Conservation (phyloP, 1,139 yeast genomes). For the Yamadazyma atmosphaerica region DNA sequence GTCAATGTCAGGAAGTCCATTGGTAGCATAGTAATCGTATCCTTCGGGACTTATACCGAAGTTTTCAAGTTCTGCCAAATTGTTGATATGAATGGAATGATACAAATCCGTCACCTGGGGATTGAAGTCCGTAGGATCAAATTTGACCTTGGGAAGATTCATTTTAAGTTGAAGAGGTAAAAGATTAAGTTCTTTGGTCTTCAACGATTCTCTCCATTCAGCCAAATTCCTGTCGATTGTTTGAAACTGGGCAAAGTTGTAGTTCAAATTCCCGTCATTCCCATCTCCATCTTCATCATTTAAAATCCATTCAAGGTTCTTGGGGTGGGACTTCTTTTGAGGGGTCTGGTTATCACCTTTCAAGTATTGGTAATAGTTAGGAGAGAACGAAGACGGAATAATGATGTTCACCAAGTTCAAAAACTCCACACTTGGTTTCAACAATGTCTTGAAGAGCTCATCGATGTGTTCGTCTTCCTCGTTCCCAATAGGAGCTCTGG, state of each 20-base stretch:
- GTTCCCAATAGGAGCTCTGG: constrained; percentile 1
- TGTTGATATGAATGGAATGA: constrained; percentile 22
- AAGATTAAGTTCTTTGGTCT: constrained; percentile 29
- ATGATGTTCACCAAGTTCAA: constrained; percentile 46
- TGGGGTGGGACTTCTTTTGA: constrained; percentile 24
- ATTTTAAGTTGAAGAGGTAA: constrained; percentile 32
- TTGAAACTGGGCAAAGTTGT: constrained; percentile 46
- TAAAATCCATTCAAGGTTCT: constrained; percentile 46
- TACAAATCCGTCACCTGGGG: constrained; percentile 27
- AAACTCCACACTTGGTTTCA: constrained; percentile 48
- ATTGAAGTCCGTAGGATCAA: constrained; percentile 13
- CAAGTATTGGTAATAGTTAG: constrained; percentile 48
- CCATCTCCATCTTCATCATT: constrained; percentile 54
- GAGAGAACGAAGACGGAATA: constrained; percentile 51
- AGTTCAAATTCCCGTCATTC: constrained; percentile 50
- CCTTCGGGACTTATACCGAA: constrained; percentile 32
- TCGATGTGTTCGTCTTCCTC: constrained; percentile 23
- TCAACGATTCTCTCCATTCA: constrained; percentile 44
- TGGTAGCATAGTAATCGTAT: constrained; percentile 27
- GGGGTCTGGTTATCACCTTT: constrained; percentile 27
- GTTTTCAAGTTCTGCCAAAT: constrained; percentile 14
- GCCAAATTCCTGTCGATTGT: constrained; percentile 45
- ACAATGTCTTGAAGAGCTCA: constrained; percentile 36
- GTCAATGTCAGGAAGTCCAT: constrained; percentile 41
- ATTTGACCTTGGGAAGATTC: constrained; percentile 34